Conservation (phyloP, 176 grass and related monocot species). For the Carex myosuroides region DNA sequence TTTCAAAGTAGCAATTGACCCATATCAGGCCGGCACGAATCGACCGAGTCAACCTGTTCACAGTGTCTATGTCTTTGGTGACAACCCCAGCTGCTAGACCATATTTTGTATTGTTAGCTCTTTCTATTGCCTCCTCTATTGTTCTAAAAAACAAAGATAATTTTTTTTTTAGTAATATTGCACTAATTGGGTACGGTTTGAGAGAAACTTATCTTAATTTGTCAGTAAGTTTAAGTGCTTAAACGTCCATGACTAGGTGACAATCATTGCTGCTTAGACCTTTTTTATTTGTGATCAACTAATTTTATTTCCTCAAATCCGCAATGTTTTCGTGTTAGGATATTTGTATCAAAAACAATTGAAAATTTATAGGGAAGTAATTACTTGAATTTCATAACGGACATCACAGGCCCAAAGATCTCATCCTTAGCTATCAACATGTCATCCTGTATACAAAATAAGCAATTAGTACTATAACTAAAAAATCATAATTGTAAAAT, state of each 20-base stretch:
- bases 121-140: conserved; percentile 55
- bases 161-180: not conserved
- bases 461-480: not conserved
- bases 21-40: conserved; percentile 60
- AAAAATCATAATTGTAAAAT: not conserved
- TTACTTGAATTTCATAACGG: conserved; percentile 76
- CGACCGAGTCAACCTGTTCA: conserved; percentile 51
- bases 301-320: no score
- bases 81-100: conserved; percentile 46
- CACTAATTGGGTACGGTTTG: not conserved
- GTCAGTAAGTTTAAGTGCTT: not conserved
- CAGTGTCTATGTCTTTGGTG: conserved; percentile 47
- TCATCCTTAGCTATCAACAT: conserved; percentile 66
- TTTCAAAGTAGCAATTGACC: conserved; percentile 62
- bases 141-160: conserved; percentile 28
- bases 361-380: not conserved
- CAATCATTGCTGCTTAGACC: no score
- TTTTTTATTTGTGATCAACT: no score
- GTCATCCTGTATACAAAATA: conserved; percentile 26
- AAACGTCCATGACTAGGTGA: no score
- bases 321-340: not conserved
- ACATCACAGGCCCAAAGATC: conserved; percentile 78
- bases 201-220: not conserved
- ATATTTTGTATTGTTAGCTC: conserved; percentile 43
- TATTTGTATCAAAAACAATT: not conserved